Base-by-base conservation (phyloP, 495 filamentous ascomycete species). In the Diplogelasinospora grovesii region DNA sequence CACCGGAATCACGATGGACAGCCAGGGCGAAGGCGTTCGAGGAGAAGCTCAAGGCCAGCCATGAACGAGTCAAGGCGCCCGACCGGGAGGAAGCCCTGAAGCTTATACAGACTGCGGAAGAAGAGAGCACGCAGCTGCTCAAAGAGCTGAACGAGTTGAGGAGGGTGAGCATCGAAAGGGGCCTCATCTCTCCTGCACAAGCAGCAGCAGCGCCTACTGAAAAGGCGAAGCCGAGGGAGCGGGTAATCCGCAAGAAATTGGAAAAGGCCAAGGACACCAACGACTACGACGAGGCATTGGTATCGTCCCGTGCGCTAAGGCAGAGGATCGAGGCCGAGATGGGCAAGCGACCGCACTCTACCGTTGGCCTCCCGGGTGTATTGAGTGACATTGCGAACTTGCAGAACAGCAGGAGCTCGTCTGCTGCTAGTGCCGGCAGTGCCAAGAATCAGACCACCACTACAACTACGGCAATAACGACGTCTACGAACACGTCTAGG, bases 241-340 rank as follows among this genome's bases (percentile, higher is more conserved):
- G n/a, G n/a, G n/a, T n/a, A n/a, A n/a, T n/a, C n/a, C n/a, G n/a
- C n/a, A n/a, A n/a, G n/a, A n/a, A n/a, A n/a, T n/a, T 30, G 2
- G 48, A 53, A 6, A 19, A 28, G 26, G 25, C 18, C 28, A 51
- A 47, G 32, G 29, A 49, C 6, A 22, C 38, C 14, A 39, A 46
- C 10, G 28, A 46, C 18, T 45, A 56, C 16, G 49, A 58, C n/a
- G 26, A 39, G 19, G 49, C 48, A 4, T 46, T 55, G 10, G 39
- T 49, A 8, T 48, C 50, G 8, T 52, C 57, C 15, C 54, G 54
- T 6, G 49, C 54, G 0, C 43, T 56, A 11, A 37, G 54, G 15
- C 51, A 60, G 32, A 60, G 49, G 41, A 48, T 60, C 28, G 57
- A 58, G 31, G 36, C 41, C 24, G 57, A 60, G 18, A 40, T 55